Evolutionary conservation across 164 flowering plant species (phyloP).

Genomic region (Nymphaea colorata): DNA sequence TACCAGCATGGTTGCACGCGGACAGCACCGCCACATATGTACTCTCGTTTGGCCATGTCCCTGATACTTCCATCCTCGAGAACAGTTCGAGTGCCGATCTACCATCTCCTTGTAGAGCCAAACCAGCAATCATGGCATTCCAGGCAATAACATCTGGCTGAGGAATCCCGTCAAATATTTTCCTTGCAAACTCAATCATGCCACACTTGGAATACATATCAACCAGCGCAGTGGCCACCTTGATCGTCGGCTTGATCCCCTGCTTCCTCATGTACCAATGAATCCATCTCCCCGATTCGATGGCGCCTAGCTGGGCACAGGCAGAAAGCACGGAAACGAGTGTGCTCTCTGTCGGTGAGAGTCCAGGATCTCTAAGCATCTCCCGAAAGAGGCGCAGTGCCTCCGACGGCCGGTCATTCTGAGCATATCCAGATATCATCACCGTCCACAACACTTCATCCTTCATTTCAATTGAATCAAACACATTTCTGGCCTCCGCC

Average conservation of each 20-base stretch:
- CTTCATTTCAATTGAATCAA: conserved; percentile 28
- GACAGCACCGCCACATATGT: conserved; percentile 1
- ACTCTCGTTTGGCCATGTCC: conserved; percentile 1
- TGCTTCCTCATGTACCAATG: neutral
- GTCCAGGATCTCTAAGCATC: conserved; percentile 28
- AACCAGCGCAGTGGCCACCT: conserved; percentile 51
- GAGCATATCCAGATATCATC: conserved; percentile 32
- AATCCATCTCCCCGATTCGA: neutral
- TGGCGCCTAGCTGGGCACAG: neutral
- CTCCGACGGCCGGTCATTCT: conserved; percentile 19
- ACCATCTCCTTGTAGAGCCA: neutral
- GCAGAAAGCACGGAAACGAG: neutral
- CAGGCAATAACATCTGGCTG: conserved; percentile 43
- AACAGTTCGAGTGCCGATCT: conserved; percentile 1
- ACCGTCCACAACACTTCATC: conserved; percentile 52
- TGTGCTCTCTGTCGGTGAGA: conserved; percentile 21
- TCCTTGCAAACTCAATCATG: conserved; percentile 45
- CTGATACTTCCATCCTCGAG: neutral
- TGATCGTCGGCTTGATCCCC: neutral
- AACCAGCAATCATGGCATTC: conserved; percentile 68
- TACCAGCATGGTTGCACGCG: conserved; percentile 6
- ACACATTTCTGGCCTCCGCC: conserved; percentile 24
- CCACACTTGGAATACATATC: conserved; percentile 69
- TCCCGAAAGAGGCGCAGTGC: conserved; percentile 20
- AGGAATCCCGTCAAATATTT: conserved; percentile 37